Evolutionary conservation across 1,284 basidiomycete species (phyloP), one percentile per base, ranked within the genome.

Genomic region (Moesziomyces sp.): DNA sequence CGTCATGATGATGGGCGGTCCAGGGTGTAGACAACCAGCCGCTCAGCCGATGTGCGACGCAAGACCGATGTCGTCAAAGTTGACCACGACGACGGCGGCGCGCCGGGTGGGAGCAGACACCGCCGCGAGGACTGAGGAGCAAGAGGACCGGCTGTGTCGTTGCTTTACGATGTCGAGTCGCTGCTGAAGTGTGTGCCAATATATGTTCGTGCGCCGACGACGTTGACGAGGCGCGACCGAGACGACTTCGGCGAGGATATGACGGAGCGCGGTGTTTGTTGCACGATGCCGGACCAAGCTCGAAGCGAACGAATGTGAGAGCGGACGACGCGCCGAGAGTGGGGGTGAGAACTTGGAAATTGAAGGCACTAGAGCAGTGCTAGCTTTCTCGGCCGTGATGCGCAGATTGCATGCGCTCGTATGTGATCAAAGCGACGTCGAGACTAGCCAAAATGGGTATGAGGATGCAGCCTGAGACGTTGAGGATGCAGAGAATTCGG

Each of bases 1-100:
- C 21, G 82, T 84, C 82, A 84, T 83, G 33, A 38, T 59, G 51
- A 35, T 40, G 56, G 43, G 56, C 53, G 33, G 35, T 24, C n/a
- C 21, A 19, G 55, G 16, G 28, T 42, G 28, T 8, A 26, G 26
- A 21, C n/a, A 10, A 7, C 24, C 24, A 30, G 30, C 30, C 30
- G 30, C 30, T 30, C 30, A 38, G 47, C 9, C 45, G 19, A 30
- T 30, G 30, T 30, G 24, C n/a, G 28, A 30, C 46, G 56, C 24
- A 21, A 28, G 50, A 38, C 24, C 11, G 33, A 13, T 10, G 24
- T 54, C 14, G 30, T n/a, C 45, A 19, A 46, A 3, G 45, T 26
- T 14, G 18, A 38, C 19, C 43, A 54, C 24, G 33, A 46, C 44
- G 14, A 55, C 18, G 33, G n/a, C 21, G 33, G 45, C 13, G 35